These are phyloP conservation scores for Dioszegia hungarica DNA, from an alignment of 768 basidiomycete genomes.

Conservation along the genomic window DNA sequence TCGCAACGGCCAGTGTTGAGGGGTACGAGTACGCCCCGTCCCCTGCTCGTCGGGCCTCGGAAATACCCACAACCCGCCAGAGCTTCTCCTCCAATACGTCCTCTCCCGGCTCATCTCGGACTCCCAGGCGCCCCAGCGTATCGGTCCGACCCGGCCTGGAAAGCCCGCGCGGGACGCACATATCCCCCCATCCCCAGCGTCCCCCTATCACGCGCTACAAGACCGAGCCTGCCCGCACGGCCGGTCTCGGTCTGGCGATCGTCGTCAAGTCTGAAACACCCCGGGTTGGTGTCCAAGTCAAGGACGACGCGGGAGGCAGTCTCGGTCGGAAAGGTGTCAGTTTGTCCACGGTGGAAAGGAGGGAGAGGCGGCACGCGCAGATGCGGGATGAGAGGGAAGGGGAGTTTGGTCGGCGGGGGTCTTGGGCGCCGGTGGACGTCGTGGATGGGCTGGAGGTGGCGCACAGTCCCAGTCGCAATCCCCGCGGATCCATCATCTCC, in stretches of 20 bases:
- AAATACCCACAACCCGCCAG: not conserved
- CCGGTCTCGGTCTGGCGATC: conserved; percentile 29
- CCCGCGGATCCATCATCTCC: not conserved
- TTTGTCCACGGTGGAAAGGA: conserved; percentile 5
- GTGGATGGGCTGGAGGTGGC: conserved; percentile 18
- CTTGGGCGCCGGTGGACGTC: conserved; percentile 27
- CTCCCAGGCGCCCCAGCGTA: too few species aligned
- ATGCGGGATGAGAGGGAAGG: not conserved
- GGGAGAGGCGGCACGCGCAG: not conserved
- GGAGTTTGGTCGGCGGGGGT: conserved; percentile 12
- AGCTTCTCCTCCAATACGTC: too few species aligned
- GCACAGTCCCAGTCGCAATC: not conserved
- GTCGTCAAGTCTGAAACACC: conserved; percentile 15
- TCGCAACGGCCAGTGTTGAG: conserved; percentile 14
- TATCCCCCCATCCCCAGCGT: conserved; percentile 4
- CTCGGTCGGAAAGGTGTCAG: not conserved
- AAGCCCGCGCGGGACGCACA: conserved; percentile 18
- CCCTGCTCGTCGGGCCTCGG: conserved; percentile 21
- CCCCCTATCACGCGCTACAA: conserved; percentile 32
- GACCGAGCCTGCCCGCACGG: conserved; percentile 24
- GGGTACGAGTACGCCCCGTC: conserved; percentile 28
- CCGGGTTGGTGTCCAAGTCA: not conserved
- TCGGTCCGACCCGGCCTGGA: conserved; percentile 4
- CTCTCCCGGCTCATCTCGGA: not conserved
- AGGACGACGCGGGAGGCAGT: conserved; percentile 3